Evolutionary conservation across 371 early-diverging fungal genomes (phyloP), one percentile per base, ranked within the genome.

Genomic region (Mortierella sp.): DNA sequence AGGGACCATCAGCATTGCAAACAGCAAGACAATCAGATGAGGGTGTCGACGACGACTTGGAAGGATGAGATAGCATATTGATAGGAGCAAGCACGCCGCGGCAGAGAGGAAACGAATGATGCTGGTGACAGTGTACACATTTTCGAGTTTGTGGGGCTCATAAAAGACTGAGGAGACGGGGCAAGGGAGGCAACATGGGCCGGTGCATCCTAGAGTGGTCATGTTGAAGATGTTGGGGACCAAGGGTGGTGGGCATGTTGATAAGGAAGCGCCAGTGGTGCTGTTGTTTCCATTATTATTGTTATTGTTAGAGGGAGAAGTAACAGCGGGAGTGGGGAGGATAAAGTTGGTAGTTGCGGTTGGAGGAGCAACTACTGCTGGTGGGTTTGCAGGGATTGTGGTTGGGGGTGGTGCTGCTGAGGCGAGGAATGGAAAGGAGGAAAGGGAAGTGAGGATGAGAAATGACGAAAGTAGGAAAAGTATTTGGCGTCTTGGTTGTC

Each of bases 41-140:
- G 87, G 87, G n/a, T 86, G 87, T 44, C 63, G 58, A 9, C 87
- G 80, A 26, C 87, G 82, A 73, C 75, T 80, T 0, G 82, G 87
- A 1, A 86, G 77, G 16, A 80, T 45, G 16, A 77, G 42, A 26
- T 86, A 86, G 14, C 70, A 63, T 1, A 80, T 28, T 10, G 78
- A 48, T 24, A 86, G 55, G 28, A 86, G 14, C 28, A 10, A 34
- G 21, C 75, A 77, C 3, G 76, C 71, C 2, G 42, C 19, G 1
- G 78, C 77, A 0, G 87, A 86, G 13, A 80, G 31, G 19, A 71
- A 73, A 0, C 82, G 82, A 26, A 86, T 19, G 38, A 77, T 63
- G 63, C 82, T 78, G 24, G 80, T 82, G 11, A 77, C 0, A 0
- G 76, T 80, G 45, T 50, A 55, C 5, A 42, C 58, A 26, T 57